Percentiles rank a stretch among this genome's conserved stretches.
phyloP scores from a whole-genome alignment of 2,329 filamentous ascomycete genomes.

The Alternaria dauci region DNA sequence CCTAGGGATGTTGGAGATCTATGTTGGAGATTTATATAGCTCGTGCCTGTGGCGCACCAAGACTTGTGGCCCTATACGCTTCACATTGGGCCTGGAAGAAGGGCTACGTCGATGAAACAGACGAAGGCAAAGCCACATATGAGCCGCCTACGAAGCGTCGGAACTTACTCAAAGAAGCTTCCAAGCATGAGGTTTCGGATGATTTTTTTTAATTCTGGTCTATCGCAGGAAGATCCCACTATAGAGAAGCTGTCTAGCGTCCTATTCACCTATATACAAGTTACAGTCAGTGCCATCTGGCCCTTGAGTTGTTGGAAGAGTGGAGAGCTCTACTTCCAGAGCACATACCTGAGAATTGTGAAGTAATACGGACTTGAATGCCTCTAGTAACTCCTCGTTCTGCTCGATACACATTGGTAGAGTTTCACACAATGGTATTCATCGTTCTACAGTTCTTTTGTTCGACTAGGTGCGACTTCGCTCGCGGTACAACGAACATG shows the following conservation, averaged over 20 bases:
- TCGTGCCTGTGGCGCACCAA: conserved; percentile 39
- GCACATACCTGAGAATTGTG: not conserved
- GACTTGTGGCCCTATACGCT: conserved; percentile 27
- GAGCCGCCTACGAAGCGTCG: not conserved
- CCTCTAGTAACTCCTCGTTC: not conserved
- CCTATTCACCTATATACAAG: not conserved
- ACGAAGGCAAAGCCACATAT: not conserved
- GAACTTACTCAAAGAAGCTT: not conserved
- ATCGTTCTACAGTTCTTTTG: not conserved
- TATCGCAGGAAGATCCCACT: not conserved
- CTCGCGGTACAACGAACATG: too few species aligned
- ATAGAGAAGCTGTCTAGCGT: conserved; percentile 9
- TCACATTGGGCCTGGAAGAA: conserved; percentile 15
- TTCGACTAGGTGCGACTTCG: not conserved
- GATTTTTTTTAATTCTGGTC: not conserved
- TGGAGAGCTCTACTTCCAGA: conserved; percentile 2
- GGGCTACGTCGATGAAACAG: not conserved
- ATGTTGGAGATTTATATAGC: too few species aligned
- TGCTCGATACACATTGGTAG: not conserved
- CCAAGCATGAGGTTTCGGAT: not conserved
- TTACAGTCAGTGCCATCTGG: not conserved
- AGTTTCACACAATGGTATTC: not conserved
- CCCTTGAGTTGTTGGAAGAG: not conserved
- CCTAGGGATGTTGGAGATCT: not conserved
- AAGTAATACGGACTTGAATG: not conserved